A percentile compares a stretch with the other conserved stretches of the same genome.
phyloP scores from a whole-genome alignment of 108 stramenopile genomes.

The Cyclostephanos tholiformis region DNA sequence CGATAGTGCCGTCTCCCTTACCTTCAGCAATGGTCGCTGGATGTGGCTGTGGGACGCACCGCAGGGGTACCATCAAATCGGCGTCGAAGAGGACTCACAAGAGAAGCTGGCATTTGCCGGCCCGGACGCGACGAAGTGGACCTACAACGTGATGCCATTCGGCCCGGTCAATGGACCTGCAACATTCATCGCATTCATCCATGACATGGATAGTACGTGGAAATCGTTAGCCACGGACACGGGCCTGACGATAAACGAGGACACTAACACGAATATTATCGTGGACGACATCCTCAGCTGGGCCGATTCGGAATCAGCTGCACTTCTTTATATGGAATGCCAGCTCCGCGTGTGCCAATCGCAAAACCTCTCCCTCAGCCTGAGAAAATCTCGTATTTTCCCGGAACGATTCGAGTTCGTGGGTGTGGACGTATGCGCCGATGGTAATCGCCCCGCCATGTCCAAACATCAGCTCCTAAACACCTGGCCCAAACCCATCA shows the following conservation, averaged over 20 bases:
- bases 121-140: background rate
- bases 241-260: background rate
- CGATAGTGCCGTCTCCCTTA: background rate
- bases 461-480: background rate
- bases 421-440: background rate
- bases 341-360: background rate
- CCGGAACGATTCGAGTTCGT: background rate
- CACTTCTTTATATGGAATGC: background rate
- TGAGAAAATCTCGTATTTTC: background rate
- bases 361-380: background rate
- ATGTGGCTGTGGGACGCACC: background rate
- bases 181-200: constrained; percentile 1
- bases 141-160: constrained; percentile 6
- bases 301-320: background rate
- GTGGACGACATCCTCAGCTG: constrained; percentile 6
- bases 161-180: background rate
- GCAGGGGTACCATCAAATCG: background rate
- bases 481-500: background rate
- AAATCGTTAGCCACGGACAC: background rate
- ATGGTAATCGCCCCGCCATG: background rate
- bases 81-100: background rate
- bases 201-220: constrained; percentile 1
- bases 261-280: background rate
- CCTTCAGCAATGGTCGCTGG: background rate
- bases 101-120: background rate